Evolutionary conservation across 129 eudicot species (phyloP), one percentile per base, ranked within the genome.

Genomic region (Deinandra increscens): DNA sequence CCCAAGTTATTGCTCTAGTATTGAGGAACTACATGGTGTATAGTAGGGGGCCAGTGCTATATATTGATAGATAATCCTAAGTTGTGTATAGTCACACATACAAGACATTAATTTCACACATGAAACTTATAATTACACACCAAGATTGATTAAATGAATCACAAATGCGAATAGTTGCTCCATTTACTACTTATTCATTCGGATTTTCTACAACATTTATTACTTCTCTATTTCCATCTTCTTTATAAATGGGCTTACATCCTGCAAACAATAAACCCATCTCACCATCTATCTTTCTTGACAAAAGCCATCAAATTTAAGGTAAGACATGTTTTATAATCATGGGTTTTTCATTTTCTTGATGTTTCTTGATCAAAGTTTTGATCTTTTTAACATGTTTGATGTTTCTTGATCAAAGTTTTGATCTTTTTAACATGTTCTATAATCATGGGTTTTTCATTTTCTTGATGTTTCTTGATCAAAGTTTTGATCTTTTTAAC

Each of bases 171-270:
- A 26, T 18, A 18, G 18, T 18, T 50, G 0, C 20, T 50, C 14
- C 14, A 13, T 7, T 49, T 15, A 7, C 55, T 7, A 12, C 54
- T n/a, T 48, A n/a, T 48, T 87, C 69, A n/a, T n/a, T n/a, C n/a
- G n/a, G 76, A 69, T 81, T 66, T 84, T 84, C 74, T 66, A 71
- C 76, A 69, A 71, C 85, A 80, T 77, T 89, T 84, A 86, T 74
- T 49, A 67, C 71, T 68, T 49, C 56, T 75, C 60, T 70, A 64
- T 44, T 54, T 69, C 71, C 56, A 50, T 66, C 72, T 55, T 77
- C 6, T 82, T 71, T 78, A 45, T 90, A 82, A 81, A 79, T 81
- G 78, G 79, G 80, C 82, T 84, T 71, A 31, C 74, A 78, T 29
- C 73, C 70, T 76, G 81, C 68, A 74, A 80, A 79, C 81, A 81